These are phyloP conservation scores for Coemansia sp. DNA, from an alignment of 192 early-diverging fungal genomes.

Conservation along the genomic window DNA sequence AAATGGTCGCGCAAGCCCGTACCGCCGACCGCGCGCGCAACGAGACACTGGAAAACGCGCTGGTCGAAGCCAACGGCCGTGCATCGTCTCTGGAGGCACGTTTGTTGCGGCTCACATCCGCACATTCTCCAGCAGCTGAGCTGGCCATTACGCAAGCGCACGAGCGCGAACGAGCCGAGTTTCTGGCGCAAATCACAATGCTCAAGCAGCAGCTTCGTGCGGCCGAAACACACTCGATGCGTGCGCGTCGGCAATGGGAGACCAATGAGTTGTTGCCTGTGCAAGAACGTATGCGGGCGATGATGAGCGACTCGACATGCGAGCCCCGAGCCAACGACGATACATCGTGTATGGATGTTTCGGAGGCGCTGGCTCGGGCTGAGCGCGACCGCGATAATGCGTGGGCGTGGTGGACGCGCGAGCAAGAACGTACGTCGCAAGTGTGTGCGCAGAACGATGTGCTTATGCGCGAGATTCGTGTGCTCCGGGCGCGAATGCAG, in stretches of 20 bases:
- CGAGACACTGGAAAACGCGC: constrained; percentile 29
- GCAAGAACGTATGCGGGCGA: constrained; percentile 36
- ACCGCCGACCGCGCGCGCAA: constrained; percentile 18
- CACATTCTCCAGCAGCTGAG: constrained; percentile 24
- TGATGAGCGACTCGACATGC: constrained; percentile 5
- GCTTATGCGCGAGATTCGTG: constrained; percentile 46
- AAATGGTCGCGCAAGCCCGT: constrained; percentile 34
- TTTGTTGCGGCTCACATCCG: constrained; percentile 12
- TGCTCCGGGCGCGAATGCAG: constrained; percentile 2
- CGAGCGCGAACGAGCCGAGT: constrained; percentile 38
- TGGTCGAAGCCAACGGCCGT: constrained; percentile 31
- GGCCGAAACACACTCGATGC: constrained; percentile 30
- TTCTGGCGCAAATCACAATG: constrained; percentile 35
- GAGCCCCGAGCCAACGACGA: neutral
- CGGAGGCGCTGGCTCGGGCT: constrained; percentile 21
- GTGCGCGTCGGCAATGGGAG: constrained; percentile 42
- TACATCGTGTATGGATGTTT: neutral
- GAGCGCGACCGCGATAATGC: constrained; percentile 32
- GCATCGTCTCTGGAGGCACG: constrained; percentile 17
- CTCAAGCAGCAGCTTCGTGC: constrained; percentile 36
- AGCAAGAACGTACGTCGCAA: constrained; percentile 43
- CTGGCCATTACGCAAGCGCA: constrained; percentile 28
- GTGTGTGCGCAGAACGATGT: constrained; percentile 48
- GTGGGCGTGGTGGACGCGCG: constrained; percentile 42
- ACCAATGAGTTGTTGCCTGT: constrained; percentile 43